Base-by-base conservation (phyloP, 441 rosid species). In the Omphalea diandra region DNA sequence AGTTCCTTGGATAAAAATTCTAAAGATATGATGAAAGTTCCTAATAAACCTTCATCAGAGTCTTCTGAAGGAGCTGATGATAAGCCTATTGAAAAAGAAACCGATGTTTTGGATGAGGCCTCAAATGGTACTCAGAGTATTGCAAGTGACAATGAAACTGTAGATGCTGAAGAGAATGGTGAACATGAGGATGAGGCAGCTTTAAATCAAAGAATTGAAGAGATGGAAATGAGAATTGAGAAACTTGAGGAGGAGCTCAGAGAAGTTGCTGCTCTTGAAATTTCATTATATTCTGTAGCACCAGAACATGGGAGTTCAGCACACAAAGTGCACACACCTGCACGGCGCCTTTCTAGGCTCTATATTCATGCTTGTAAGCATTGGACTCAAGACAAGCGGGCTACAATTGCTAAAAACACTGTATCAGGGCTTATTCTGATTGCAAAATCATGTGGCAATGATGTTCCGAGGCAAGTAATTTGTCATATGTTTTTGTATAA, bases 221-320 rank as follows among this genome's bases (percentile, higher is more conserved):
- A 80, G 70, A 74, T 89, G 93, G 94, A 89, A 78, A 74, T 64
- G 72, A 88, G 85, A 81, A 85, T 93, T 50, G 89, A 87, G 83
- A 89, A 84, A 79, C 96, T 93, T 33, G 93, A 91, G 80, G 91
- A 81, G 72, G 97, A 93, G 83, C 86, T 93, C 52, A 88, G 94
- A 76, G 97, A 89, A 83, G 98, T 89, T 75, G 97, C 98, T 67
- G 81, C 94, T 12, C 88, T 93, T 2, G 98, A 93, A 83, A 81
- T 91, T 74, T 86, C 97, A 2, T 80, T 93, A 4, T 93, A 89
- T 74, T 91, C 96, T 38, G 87, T 89, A 63, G 87, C 83, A 36
- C 88, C 98, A 32, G 97, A 91, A 75, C 98, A 93, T 71, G 88
- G 87, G 31, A 85, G 91, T 83, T 91, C 97, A 24, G 83, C 91